A percentile compares a stretch with the other conserved stretches of the same genome.
phyloP scores from a whole-genome alignment of 805 yeast species.

The Kodamaea leandrae region DNA sequence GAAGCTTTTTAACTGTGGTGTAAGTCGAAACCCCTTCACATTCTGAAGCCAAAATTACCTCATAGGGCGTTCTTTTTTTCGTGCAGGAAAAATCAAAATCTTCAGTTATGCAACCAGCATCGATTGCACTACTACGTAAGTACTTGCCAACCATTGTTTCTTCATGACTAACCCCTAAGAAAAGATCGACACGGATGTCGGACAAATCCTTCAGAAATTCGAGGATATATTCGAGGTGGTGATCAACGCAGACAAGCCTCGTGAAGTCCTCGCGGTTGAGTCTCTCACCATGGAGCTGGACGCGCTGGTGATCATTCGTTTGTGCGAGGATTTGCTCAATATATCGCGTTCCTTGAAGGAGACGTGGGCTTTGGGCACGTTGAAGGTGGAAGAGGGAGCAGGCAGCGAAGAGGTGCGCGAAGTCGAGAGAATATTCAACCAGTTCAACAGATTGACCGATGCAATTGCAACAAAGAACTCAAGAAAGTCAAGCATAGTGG shows the following conservation, averaged over 20 bases:
- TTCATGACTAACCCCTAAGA: conserved; percentile 24
- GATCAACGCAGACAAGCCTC: conserved; percentile 38
- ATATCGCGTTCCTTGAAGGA: conserved; percentile 51
- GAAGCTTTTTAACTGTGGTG: too few species aligned
- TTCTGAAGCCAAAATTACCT: too few species aligned
- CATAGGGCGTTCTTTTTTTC: too few species aligned
- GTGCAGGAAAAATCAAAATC: too few species aligned
- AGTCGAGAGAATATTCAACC: conserved; percentile 25
- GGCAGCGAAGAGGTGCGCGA: conserved; percentile 18
- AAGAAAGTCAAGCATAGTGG: neutral
- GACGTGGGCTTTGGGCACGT: conserved; percentile 56
- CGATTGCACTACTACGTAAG: conserved; percentile 41
- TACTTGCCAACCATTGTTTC: conserved; percentile 3
- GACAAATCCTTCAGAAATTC: conserved; percentile 49
- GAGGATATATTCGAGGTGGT: conserved; percentile 53
- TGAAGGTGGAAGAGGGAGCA: conserved; percentile 31
- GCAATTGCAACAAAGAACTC: conserved; percentile 17
- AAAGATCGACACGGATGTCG: conserved; percentile 51
- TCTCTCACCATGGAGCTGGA: conserved; percentile 54
- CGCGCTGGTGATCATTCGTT: conserved; percentile 48
- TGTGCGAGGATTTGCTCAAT: conserved; percentile 51
- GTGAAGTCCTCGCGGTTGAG: conserved; percentile 48
- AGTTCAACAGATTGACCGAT: conserved; percentile 36
- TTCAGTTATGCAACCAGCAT: conserved; percentile 52
- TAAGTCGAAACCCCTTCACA: too few species aligned